These are phyloP conservation scores for Celoporthe dispersa DNA, from an alignment of 2,329 filamentous ascomycete species.

Conservation along the genomic window DNA sequence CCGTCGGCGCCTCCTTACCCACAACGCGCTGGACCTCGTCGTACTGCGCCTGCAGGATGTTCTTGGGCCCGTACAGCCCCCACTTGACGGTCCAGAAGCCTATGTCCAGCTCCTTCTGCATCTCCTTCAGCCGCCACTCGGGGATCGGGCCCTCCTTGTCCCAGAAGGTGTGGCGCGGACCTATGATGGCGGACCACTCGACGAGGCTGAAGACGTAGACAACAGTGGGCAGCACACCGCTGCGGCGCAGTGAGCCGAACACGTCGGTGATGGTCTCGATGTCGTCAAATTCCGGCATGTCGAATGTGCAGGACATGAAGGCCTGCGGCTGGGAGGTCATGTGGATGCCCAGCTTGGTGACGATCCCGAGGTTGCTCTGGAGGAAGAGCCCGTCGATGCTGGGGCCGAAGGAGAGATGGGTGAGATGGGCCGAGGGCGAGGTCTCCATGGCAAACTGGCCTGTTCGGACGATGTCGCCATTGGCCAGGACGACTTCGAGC, in stretches of 20 bases:
- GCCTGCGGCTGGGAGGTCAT: conserved; percentile 47
- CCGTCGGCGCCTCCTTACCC: conserved; percentile 41
- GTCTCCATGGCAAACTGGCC: conserved; percentile 40
- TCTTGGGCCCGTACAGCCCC: conserved; percentile 47
- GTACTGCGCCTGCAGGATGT: conserved; percentile 50
- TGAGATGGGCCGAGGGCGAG: conserved; percentile 45
- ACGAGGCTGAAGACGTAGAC: conserved; percentile 51
- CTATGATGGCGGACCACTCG: conserved; percentile 50
- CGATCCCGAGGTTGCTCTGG: conserved; percentile 58
- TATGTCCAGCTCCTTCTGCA: conserved; percentile 45
- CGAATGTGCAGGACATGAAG: conserved; percentile 51
- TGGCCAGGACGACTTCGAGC: conserved; percentile 38
- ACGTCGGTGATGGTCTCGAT: conserved; percentile 47
- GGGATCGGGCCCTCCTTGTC: conserved; percentile 48
- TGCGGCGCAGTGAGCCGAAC: conserved; percentile 48
- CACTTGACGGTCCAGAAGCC: conserved; percentile 52
- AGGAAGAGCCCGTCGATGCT: conserved; percentile 54
- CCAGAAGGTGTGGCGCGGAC: conserved; percentile 49
- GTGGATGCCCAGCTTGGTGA: conserved; percentile 58
- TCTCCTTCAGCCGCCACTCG: conserved; percentile 48
- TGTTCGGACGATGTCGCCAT: conserved; percentile 37
- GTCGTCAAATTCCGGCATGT: conserved; percentile 51
- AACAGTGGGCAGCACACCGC: conserved; percentile 47
- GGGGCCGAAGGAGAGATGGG: conserved; percentile 46
- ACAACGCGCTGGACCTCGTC: conserved; percentile 45